Conservation (phyloP, 164 flowering plant species). For the Stephania japonica region DNA sequence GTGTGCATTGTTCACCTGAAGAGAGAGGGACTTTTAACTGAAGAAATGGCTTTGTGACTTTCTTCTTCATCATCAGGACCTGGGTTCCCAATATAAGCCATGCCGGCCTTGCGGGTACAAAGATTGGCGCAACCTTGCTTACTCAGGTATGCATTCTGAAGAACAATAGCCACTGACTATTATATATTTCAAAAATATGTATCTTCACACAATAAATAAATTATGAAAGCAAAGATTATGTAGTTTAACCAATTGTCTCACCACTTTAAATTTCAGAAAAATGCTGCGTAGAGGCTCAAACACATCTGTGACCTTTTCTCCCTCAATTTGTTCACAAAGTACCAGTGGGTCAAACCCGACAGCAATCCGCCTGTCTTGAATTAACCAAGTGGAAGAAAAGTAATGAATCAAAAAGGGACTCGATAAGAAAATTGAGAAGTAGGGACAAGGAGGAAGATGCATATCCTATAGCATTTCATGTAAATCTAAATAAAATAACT, state of each 20-base stretch:
- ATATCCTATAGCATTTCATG: neutral
- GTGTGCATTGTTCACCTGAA: constrained; percentile 21
- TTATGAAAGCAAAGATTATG: neutral
- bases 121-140: constrained; percentile 27
- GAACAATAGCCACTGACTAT: neutral
- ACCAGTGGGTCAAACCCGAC: constrained; percentile 44
- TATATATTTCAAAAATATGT: neutral
- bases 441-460: neutral
- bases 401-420: neutral
- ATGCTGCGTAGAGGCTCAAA: constrained; percentile 30
- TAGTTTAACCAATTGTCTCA: constrained; percentile 19
- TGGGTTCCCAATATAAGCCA: constrained; percentile 34
- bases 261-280: constrained; percentile 49
- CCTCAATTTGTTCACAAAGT: constrained; percentile 22
- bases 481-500: neutral
- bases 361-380: constrained; percentile 48
- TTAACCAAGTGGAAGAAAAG: constrained; percentile 9
- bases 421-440: neutral
- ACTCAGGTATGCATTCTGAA: constrained; percentile 60
- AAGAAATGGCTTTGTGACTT: constrained; percentile 8
- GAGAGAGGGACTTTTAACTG: constrained; percentile 14
- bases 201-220: neutral
- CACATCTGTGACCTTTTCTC: constrained; percentile 12
- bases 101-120: constrained; percentile 22
- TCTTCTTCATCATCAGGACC: constrained; percentile 14